Evolutionary conservation across 805 yeast species (phyloP).

Genomic region (Candida schatavii): DNA sequence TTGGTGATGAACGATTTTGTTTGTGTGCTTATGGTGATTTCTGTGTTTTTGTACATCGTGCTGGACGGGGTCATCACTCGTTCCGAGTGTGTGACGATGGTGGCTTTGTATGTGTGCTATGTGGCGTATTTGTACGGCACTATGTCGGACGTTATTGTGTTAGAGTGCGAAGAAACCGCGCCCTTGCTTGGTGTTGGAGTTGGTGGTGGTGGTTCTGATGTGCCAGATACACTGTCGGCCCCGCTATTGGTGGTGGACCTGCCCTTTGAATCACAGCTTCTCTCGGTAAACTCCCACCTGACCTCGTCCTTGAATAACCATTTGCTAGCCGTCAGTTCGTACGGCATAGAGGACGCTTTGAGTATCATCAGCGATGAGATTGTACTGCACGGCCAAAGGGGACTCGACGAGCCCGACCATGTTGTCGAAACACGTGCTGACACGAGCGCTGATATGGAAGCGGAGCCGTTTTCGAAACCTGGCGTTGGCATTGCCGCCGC

Average conservation of each 20-base stretch:
- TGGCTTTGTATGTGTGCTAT: slow-evolving; percentile 20
- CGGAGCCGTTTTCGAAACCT: background rate
- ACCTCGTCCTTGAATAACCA: background rate
- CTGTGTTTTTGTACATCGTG: slow-evolving; percentile 25
- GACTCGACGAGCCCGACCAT: background rate
- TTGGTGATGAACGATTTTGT: slow-evolving; percentile 23
- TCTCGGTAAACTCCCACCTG: background rate
- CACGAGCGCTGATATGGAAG: background rate
- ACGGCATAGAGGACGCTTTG: slow-evolving; percentile 5
- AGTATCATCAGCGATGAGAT: slow-evolving; percentile 2
- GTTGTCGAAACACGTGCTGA: background rate
- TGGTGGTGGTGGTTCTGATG: background rate
- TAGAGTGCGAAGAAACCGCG: background rate
- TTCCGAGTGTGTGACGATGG: slow-evolving; percentile 28
- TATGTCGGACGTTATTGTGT: background rate
- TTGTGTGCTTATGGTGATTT: slow-evolving; percentile 26
- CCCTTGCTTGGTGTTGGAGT: background rate
- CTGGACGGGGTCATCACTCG: slow-evolving; percentile 34
- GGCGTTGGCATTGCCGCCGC: background rate
- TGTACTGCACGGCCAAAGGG: background rate
- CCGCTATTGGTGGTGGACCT: background rate
- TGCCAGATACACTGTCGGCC: too few relatives aligned
- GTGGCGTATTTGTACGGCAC: slow-evolving; percentile 19
- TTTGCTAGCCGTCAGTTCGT: background rate
- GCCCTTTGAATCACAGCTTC: slow-evolving; percentile 2